Conservation (phyloP, 306 rosid genomes). For the Citrullus mucosospermus region DNA sequence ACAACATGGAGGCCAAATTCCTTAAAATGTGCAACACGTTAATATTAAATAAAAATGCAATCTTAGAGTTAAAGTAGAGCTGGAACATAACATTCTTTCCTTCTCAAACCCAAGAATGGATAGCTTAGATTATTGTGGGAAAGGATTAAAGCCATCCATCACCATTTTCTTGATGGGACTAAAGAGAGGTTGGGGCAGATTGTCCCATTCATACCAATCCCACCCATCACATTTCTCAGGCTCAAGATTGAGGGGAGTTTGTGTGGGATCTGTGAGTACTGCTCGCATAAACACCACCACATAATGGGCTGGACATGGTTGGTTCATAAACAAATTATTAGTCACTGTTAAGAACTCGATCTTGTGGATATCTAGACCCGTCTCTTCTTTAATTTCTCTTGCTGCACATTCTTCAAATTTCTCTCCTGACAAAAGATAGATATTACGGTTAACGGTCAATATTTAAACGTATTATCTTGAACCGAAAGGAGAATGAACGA, state of each 20-base stretch:
- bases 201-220: constrained; percentile 59
- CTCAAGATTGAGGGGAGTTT: constrained; percentile 33
- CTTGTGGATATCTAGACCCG: constrained; percentile 31
- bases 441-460: no score
- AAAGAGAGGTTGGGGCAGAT: constrained; percentile 48
- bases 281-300: constrained; percentile 40
- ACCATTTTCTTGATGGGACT: constrained; percentile 40
- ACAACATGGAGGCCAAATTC: no score
- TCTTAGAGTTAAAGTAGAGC: no score
- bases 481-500: background rate
- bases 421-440: constrained; percentile 14
- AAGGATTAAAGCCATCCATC: constrained; percentile 29
- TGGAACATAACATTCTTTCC: no score
- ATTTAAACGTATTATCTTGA: no score
- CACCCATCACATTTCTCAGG: constrained; percentile 61
- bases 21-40: no score
- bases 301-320: constrained; percentile 34
- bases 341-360: constrained; percentile 34
- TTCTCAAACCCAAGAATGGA: no score
- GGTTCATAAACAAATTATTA: constrained; percentile 29
- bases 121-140: background rate
- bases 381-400: constrained; percentile 66
- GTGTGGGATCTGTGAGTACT: constrained; percentile 10
- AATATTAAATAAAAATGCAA: no score
- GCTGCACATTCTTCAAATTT: constrained; percentile 58